phyloP scores from a whole-genome alignment of 371 early-diverging fungal genomes.

The Dinochytrium kinnereticum region DNA sequence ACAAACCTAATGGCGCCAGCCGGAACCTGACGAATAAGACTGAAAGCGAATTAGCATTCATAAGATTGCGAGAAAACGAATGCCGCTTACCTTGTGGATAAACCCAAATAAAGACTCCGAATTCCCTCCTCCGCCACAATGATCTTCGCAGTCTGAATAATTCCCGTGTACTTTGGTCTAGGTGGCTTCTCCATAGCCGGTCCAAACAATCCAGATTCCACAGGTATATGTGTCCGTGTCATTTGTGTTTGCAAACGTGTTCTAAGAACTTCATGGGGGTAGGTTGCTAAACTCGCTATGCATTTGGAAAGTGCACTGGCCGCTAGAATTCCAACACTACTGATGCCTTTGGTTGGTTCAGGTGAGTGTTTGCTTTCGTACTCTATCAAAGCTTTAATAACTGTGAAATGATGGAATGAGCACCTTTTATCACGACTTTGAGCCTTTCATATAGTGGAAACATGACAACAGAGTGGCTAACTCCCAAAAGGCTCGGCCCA shows the following conservation, averaged over 20 bases:
- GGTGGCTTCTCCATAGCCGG: background rate
- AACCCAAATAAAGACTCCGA: constrained; percentile 25
- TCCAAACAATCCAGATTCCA: background rate
- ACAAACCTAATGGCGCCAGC: constrained; percentile 25
- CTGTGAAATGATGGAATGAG: background rate
- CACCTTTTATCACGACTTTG: constrained; percentile 54
- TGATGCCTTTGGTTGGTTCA: constrained; percentile 23
- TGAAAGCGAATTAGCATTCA: background rate
- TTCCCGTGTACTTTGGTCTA: constrained; percentile 31
- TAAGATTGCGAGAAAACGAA: too few species aligned
- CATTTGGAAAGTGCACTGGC: constrained; percentile 87
- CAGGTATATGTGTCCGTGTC: constrained; percentile 26
- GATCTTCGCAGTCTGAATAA: constrained; percentile 23
- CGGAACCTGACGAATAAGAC: constrained; percentile 31
- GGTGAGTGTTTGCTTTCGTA: background rate
- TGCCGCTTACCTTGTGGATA: constrained; percentile 18
- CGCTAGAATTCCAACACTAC: constrained; percentile 60
- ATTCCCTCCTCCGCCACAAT: constrained; percentile 35
- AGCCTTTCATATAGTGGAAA: constrained; percentile 95
- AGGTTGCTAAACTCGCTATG: constrained; percentile 84
- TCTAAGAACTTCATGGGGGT: constrained; percentile 87
- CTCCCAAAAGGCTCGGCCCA: constrained; percentile 87
- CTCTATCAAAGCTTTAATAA: background rate
- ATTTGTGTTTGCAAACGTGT: constrained; percentile 90
- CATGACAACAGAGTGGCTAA: constrained; percentile 92